phyloP scores from a whole-genome alignment of 2,329 filamentous ascomycete species.

The Sporothrix phasma region DNA sequence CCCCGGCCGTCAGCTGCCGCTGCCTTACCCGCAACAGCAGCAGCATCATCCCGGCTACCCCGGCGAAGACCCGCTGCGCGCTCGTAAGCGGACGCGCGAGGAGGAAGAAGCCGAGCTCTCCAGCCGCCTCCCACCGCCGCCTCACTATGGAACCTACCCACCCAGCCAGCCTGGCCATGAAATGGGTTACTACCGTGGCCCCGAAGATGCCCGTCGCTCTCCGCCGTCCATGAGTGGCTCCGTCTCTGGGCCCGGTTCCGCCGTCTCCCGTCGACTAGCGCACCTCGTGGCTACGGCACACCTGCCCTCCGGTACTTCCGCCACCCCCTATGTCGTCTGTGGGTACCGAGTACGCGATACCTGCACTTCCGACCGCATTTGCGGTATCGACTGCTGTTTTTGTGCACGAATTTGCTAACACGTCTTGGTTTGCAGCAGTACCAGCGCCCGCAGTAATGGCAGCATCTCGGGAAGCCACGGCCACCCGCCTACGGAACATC shows the following conservation, averaged over 20 bases:
- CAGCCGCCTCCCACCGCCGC: conserved; percentile 15
- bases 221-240: conserved; percentile 14
- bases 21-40: conserved; percentile 20
- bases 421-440: conserved; percentile 23
- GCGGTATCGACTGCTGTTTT: background rate
- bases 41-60: conserved; percentile 9
- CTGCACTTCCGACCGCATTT: conserved; percentile 2
- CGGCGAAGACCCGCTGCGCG: conserved; percentile 11
- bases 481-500: conserved; percentile 28
- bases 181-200: conserved; percentile 14
- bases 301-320: conserved; percentile 30
- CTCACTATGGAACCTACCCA: conserved; percentile 6
- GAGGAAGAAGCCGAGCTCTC: conserved; percentile 17
- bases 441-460: conserved; percentile 29
- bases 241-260: conserved; percentile 22
- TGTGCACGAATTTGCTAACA: conserved; percentile 8
- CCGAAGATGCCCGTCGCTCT: conserved; percentile 16
- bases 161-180: conserved; percentile 5
- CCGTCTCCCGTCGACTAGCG: conserved; percentile 31
- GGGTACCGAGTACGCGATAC: conserved; percentile 18
- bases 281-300: conserved; percentile 25
- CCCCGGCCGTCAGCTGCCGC: conserved; percentile 30
- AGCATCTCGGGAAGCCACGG: conserved; percentile 24
- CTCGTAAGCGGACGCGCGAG: conserved; percentile 15
- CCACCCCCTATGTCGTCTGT: conserved; percentile 21